A percentile compares a stretch with the other conserved stretches of the same genome.
phyloP scores from a whole-genome alignment of 1,284 basidiomycete genomes.

The Cystobasidium slooffiae region DNA sequence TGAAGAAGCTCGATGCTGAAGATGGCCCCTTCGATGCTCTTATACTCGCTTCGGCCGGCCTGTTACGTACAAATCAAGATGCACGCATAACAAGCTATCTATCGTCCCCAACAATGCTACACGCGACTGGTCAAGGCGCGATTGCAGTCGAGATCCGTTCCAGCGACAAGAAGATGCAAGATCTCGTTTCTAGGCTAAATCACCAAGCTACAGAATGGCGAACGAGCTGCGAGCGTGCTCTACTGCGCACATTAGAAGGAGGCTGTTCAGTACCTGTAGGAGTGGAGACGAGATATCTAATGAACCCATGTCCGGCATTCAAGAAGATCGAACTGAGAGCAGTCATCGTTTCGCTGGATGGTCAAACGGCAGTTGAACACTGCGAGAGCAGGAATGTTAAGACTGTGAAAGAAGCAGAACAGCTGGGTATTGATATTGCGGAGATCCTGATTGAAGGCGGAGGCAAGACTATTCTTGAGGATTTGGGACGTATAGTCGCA shows the following conservation, averaged over 20 bases:
- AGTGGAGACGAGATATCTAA: slow-evolving; percentile 63
- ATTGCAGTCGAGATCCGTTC: slow-evolving; percentile 84
- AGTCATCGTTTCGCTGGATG: slow-evolving; percentile 72
- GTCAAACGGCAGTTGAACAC: slow-evolving; percentile 70
- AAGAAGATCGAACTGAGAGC: slow-evolving; percentile 34
- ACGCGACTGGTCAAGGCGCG: slow-evolving; percentile 95
- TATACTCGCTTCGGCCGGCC: slow-evolving; percentile 90
- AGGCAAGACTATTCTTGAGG: slow-evolving; percentile 75
- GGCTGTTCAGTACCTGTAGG: slow-evolving; percentile 98
- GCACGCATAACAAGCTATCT: slow-evolving; percentile 79
- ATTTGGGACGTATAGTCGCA: slow-evolving; percentile 70
- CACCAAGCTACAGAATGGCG: slow-evolving; percentile 64
- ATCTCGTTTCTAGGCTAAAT: slow-evolving; percentile 69
- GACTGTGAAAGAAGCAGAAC: slow-evolving; percentile 68
- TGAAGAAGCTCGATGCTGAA: slow-evolving; percentile 86
- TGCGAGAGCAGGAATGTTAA: slow-evolving; percentile 65
- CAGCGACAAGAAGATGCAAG: slow-evolving; percentile 67
- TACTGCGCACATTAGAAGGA: slow-evolving; percentile 86
- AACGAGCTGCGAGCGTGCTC: slow-evolving; percentile 82
- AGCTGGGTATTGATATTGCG: slow-evolving; percentile 70
- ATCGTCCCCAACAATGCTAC: slow-evolving; percentile 68
- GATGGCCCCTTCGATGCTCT: slow-evolving; percentile 84
- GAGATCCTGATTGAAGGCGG: slow-evolving; percentile 68
- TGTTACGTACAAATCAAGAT: slow-evolving; percentile 79
- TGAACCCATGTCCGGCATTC: slow-evolving; percentile 46